phyloP scores from a whole-genome alignment of 441 rosid genomes.

The Populus tomentosa region DNA sequence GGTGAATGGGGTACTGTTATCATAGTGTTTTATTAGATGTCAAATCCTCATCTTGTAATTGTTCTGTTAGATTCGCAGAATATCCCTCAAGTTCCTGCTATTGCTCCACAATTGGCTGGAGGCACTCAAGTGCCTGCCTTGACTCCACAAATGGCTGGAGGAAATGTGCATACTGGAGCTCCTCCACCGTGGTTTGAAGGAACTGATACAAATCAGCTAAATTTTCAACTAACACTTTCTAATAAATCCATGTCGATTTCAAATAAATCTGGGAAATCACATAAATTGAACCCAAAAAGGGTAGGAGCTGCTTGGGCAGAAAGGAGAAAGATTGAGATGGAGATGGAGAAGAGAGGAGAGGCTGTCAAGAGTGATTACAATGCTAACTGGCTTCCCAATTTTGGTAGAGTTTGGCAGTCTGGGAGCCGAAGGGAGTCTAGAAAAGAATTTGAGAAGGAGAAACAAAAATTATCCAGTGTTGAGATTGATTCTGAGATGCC shows the following conservation, averaged over 20 bases:
- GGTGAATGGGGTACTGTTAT: background rate
- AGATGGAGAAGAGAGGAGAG: slow-evolving; percentile 62
- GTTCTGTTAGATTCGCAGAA: slow-evolving; percentile 40
- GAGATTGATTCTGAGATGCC: slow-evolving; percentile 49
- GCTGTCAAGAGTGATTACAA: slow-evolving; percentile 37
- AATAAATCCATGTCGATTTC: slow-evolving; percentile 24
- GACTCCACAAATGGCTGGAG: slow-evolving; percentile 32
- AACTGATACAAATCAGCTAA: slow-evolving; percentile 36
- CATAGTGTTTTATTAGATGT: slow-evolving; percentile 1
- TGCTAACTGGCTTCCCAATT: slow-evolving; percentile 89
- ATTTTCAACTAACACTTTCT: slow-evolving; percentile 26
- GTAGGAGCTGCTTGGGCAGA: slow-evolving; percentile 99
- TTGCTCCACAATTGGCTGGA: slow-evolving; percentile 27
- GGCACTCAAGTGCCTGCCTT: slow-evolving; percentile 11
- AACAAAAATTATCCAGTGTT: slow-evolving; percentile 42
- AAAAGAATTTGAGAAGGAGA: slow-evolving; percentile 80
- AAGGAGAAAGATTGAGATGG: slow-evolving; percentile 50
- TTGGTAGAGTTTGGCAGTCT: slow-evolving; percentile 98
- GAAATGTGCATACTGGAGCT: slow-evolving; percentile 84
- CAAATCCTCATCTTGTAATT: slow-evolving; percentile 2
- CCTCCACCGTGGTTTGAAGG: slow-evolving; percentile 65
- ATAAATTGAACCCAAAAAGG: slow-evolving; percentile 75
- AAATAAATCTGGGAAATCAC: slow-evolving; percentile 40
- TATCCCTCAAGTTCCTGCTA: slow-evolving; percentile 34
- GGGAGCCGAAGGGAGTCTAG: slow-evolving; percentile 89